phyloP scores from a whole-genome alignment of 805 yeast species.

The Debaryomyces prosopidis region DNA sequence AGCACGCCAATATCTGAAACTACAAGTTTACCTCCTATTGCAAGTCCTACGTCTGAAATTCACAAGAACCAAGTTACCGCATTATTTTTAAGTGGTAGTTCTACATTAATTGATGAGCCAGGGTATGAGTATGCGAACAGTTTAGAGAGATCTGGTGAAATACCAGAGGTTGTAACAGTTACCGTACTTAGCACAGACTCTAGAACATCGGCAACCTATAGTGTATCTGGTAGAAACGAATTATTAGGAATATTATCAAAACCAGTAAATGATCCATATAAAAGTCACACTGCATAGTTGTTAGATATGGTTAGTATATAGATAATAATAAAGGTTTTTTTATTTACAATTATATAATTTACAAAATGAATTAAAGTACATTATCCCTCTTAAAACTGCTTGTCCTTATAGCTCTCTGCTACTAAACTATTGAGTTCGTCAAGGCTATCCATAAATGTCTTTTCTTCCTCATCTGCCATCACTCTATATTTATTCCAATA shows the following conservation, averaged over 20 bases:
- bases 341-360: neutral
- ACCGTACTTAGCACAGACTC: conserved; percentile 47
- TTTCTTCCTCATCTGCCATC: conserved; percentile 46
- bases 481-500: conserved; percentile 52
- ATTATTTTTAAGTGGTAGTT: conserved; percentile 63
- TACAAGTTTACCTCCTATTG: neutral
- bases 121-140: conserved; percentile 55
- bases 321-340: neutral
- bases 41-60: conserved; percentile 4
- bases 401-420: conserved; percentile 51
- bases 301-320: neutral
- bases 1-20: conserved; percentile 12
- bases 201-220: conserved; percentile 60
- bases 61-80: conserved; percentile 27
- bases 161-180: conserved; percentile 57
- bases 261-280: neutral
- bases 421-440: conserved; percentile 58
- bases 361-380: neutral
- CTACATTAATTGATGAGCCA: conserved; percentile 69
- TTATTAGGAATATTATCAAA: conserved; percentile 51
- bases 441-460: conserved; percentile 43
- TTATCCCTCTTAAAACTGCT: conserved; percentile 26
- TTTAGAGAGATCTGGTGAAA: conserved; percentile 30
- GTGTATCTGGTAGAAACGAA: conserved; percentile 70
- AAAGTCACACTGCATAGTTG: neutral